A percentile compares a stretch with the other conserved stretches of the same genome.
phyloP scores from a whole-genome alignment of 352 stramenopile genomes.

The Salisapilia sapeloensis region DNA sequence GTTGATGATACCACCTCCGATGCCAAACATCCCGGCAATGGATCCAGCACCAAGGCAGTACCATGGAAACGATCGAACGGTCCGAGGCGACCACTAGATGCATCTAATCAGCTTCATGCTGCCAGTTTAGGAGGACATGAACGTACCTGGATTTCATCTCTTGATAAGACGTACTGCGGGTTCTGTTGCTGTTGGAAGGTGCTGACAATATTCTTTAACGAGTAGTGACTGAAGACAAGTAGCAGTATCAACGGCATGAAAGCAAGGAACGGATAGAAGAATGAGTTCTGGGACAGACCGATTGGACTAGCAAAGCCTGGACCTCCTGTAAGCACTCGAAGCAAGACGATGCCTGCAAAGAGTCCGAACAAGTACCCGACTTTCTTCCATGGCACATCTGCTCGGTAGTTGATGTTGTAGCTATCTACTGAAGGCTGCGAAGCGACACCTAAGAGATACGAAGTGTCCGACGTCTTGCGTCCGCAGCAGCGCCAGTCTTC shows the following conservation, averaged over 20 bases:
- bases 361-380: slow-evolving; percentile 66
- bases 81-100: slow-evolving; percentile 31
- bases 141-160: slow-evolving; percentile 26
- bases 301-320: slow-evolving; percentile 75
- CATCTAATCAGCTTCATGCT: slow-evolving; percentile 6
- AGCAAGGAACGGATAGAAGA: slow-evolving; percentile 49
- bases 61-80: slow-evolving; percentile 73
- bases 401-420: slow-evolving; percentile 6
- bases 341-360: slow-evolving; percentile 79
- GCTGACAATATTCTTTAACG: slow-evolving; percentile 24
- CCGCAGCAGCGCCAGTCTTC: slow-evolving; percentile 43
- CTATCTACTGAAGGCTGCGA: neutral
- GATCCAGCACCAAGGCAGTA: slow-evolving; percentile 83
- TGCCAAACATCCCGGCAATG: slow-evolving; percentile 89
- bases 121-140: slow-evolving; percentile 13
- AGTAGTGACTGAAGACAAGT: slow-evolving; percentile 58
- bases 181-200: slow-evolving; percentile 35
- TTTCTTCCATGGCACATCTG: slow-evolving; percentile 49
- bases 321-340: slow-evolving; percentile 90
- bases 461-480: slow-evolving; percentile 3
- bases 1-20: slow-evolving; percentile 92
- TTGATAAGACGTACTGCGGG: slow-evolving; percentile 23
- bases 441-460: slow-evolving; percentile 4
- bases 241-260: slow-evolving; percentile 45
- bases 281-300: slow-evolving; percentile 72